phyloP scores from a whole-genome alignment of 208 protist species.

The Leishmania amazonensis region DNA sequence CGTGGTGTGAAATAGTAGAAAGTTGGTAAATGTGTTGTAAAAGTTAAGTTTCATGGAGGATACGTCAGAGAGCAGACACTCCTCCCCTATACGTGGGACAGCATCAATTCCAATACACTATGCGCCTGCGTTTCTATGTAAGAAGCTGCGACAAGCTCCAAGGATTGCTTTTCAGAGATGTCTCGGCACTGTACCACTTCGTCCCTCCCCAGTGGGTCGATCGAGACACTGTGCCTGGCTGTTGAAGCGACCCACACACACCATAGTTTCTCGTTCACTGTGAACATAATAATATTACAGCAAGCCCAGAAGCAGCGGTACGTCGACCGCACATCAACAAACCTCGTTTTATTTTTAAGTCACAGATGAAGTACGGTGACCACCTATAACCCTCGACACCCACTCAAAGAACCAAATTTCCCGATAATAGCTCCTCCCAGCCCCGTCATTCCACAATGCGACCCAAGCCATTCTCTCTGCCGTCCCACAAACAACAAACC shows the following conservation, averaged over 20 bases:
- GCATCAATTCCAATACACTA: neutral
- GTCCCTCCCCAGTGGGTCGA: neutral
- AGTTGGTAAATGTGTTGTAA: constrained; percentile 1
- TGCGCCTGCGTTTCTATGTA: neutral
- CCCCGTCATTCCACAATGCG: neutral
- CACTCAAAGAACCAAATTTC: too few relatives aligned
- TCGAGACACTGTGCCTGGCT: neutral
- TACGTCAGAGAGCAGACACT: neutral
- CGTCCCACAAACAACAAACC: neutral
- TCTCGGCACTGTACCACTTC: neutral
- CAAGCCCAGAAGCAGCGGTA: neutral
- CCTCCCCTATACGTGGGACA: neutral
- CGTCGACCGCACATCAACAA: neutral
- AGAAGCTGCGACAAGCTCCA: neutral
- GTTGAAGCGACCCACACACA: neutral
- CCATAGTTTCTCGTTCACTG: neutral
- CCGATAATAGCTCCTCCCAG: neutral
- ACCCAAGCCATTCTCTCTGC: neutral
- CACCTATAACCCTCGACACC: neutral
- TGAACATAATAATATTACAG: neutral
- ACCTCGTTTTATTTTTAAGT: neutral
- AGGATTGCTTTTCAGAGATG: neutral
- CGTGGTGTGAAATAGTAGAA: neutral
- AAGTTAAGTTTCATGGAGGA: neutral
- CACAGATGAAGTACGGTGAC: neutral